Base-by-base conservation (phyloP, 1,139 yeast species). In the Groenewaldozyma sp. region DNA sequence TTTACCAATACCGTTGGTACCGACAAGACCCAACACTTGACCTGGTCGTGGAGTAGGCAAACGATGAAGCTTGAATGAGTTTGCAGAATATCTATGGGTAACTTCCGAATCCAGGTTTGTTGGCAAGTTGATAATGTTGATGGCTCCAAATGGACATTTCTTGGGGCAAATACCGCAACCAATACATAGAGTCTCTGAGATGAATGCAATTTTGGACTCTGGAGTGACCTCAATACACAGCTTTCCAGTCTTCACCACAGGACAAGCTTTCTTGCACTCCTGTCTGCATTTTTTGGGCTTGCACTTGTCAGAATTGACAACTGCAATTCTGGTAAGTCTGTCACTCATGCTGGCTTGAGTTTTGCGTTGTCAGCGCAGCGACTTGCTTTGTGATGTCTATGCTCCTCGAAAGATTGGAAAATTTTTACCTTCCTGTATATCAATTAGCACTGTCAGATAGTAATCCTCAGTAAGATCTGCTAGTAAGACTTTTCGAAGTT, bases 111-210 rank as follows among this genome's bases (percentile, higher is more conserved):
- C 97, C 62, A 91, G 73, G 62, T 91, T 87, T 31, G 98, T 91
- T 49, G 98, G 98, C 62, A 91, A 72, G 59, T 91, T 91, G 68
- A 91, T 91, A 61, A 91, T 88, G 59, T 76, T 82, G 55, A 91
- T 88, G 51, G 98, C 98, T 56, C 88, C 95, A 59, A 91, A 91
- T 22, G 98, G 98, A 67, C 98, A 91, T 63, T 87, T 91, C 65
- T 91, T 91, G 38, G 87, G 95, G 73, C 98, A 91, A 56, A 91
- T 91, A 87, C 98, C 98, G 71, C 98, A 91, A 62, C 98, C 98
- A 57, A 91, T 91, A 74, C 98, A 91, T 60, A 91, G 71, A 33
- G 71, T 83, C 63, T 91, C 98, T n/a, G 95, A 84, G 47, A 91
- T 84, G 62, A 88, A 91, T 19, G 97, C 95, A 58, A 91, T 86